Conservation (phyloP, 2,329 filamentous ascomycete species). For the Sporothrix curviconia region DNA sequence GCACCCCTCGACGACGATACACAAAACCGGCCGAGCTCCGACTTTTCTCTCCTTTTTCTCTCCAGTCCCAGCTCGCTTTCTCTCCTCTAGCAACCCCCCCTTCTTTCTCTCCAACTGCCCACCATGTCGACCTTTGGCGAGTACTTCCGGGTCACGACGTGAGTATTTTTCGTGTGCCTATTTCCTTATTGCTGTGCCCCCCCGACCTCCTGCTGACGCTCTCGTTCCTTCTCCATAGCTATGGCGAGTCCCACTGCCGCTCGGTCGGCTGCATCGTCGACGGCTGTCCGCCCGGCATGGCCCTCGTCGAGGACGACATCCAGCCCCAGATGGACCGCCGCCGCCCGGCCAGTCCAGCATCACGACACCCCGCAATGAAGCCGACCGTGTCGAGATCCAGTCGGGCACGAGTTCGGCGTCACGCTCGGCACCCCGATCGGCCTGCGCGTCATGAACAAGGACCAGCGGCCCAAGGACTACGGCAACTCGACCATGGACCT, state of each 20-base stretch:
- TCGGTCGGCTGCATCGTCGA: slow-evolving; percentile 95
- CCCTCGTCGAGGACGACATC: slow-evolving; percentile 78
- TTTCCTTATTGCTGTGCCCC: too few species aligned
- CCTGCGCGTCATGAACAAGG: slow-evolving; percentile 82
- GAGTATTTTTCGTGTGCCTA: slow-evolving; percentile 30
- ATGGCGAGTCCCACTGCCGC: slow-evolving; percentile 64
- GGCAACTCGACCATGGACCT: slow-evolving; percentile 81
- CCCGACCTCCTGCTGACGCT: slow-evolving; percentile 12
- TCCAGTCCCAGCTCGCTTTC: background rate
- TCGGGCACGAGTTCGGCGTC: slow-evolving; percentile 86
- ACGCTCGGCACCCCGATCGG: slow-evolving; percentile 88
- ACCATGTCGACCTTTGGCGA: slow-evolving; percentile 84
- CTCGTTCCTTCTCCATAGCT: slow-evolving; percentile 29
- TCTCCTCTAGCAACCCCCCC: background rate
- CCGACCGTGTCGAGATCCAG: slow-evolving; percentile 85
- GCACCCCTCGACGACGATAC: background rate
- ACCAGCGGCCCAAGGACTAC: slow-evolving; percentile 90
- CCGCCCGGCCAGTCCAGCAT: slow-evolving; percentile 79
- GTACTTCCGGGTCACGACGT: slow-evolving; percentile 78
- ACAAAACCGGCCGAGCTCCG: background rate
- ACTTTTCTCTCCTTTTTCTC: background rate
- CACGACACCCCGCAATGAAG: slow-evolving; percentile 88
- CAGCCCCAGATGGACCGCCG: slow-evolving; percentile 91
- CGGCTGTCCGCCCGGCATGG: slow-evolving; percentile 80
- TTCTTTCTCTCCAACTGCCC: background rate